phyloP scores from a whole-genome alignment of 2,329 filamentous ascomycete species.

The Aspergillus sp. region DNA sequence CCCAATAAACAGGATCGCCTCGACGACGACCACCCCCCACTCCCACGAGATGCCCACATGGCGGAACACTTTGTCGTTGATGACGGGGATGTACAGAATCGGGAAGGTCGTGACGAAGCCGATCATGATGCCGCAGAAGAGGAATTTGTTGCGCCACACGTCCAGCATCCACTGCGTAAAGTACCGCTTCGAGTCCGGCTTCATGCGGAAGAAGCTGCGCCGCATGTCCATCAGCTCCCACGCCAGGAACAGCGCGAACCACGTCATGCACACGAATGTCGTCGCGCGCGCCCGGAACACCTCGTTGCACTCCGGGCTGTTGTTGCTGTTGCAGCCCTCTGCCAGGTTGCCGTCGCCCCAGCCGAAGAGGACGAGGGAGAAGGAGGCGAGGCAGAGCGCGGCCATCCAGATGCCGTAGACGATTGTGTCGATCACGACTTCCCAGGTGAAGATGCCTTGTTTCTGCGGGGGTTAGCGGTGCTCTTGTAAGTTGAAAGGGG shows the following conservation, averaged over 20 bases:
- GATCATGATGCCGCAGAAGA: slow-evolving; percentile 63
- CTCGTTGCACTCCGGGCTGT: slow-evolving; percentile 55
- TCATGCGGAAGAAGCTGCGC: slow-evolving; percentile 73
- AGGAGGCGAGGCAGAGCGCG: slow-evolving; percentile 62
- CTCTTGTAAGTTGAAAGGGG: not conserved
- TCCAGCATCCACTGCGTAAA: slow-evolving; percentile 67
- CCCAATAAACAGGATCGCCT: slow-evolving; percentile 60
- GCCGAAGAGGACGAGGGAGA: slow-evolving; percentile 64
- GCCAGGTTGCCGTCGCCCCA: slow-evolving; percentile 62
- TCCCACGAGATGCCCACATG: slow-evolving; percentile 67
- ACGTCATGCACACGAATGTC: slow-evolving; percentile 71
- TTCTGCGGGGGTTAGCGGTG: slow-evolving; percentile 35
- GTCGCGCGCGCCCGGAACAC: slow-evolving; percentile 72
- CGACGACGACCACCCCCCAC: slow-evolving; percentile 66
- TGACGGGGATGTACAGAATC: slow-evolving; percentile 65
- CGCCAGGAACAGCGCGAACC: slow-evolving; percentile 73
- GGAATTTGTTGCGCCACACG: slow-evolving; percentile 70
- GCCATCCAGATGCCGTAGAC: slow-evolving; percentile 80
- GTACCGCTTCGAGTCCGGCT: slow-evolving; percentile 59
- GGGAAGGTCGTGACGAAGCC: slow-evolving; percentile 60
- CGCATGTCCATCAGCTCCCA: slow-evolving; percentile 77
- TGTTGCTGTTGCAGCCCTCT: slow-evolving; percentile 59
- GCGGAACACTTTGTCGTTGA: slow-evolving; percentile 66
- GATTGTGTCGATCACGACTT: slow-evolving; percentile 76
- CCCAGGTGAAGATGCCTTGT: slow-evolving; percentile 71